Evolutionary conservation across 176 grass and related monocot genomes (phyloP).

Genomic region (Secale cereale): DNA sequence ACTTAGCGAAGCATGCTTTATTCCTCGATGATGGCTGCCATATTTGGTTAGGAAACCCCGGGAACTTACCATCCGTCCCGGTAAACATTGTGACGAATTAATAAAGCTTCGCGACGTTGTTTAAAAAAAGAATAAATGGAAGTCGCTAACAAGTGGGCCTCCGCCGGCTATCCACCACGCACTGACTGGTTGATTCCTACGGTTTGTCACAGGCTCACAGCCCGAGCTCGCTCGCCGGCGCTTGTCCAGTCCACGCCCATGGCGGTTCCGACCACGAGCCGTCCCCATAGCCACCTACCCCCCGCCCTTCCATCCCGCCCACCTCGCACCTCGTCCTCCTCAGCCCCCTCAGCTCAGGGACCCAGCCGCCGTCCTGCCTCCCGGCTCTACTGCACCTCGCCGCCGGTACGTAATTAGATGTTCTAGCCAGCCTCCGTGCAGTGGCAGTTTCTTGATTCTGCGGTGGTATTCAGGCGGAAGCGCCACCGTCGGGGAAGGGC

Average conservation of each 20-base stretch:
- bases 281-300: neutral
- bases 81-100: too few species aligned
- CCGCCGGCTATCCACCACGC: neutral
- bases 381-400: conserved; percentile 23
- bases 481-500: neutral
- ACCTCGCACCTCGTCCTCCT: neutral
- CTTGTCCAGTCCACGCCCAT: neutral
- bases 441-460: neutral
- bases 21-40: too few species aligned
- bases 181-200: neutral
- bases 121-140: neutral
- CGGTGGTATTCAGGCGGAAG: neutral
- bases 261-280: neutral
- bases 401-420: conserved; percentile 15
- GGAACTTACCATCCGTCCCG: too few species aligned
- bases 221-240: neutral
- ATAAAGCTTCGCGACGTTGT: too few species aligned
- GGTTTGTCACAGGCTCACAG: neutral
- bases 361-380: neutral
- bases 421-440: neutral
- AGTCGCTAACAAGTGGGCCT: neutral
- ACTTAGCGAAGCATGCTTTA: too few species aligned
- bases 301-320: neutral
- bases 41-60: too few species aligned
- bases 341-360: neutral